Evolutionary conservation across 768 basidiomycete species (phyloP).

Genomic region (Boletus rubroflammeus): DNA sequence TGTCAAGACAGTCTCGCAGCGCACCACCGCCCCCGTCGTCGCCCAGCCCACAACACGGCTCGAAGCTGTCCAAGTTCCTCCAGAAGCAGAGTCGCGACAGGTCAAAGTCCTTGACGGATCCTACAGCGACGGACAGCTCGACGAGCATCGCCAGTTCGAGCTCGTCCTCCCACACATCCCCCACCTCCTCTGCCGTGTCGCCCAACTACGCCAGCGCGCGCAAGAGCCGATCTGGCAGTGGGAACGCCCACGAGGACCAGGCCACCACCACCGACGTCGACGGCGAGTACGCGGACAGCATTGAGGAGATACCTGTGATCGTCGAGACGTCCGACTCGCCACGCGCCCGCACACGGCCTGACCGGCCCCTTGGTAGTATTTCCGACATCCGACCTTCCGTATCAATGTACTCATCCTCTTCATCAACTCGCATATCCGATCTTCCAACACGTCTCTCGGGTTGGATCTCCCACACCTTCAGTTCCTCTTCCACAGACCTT

Average conservation of each 20-base stretch:
- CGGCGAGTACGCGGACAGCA: conserved; percentile 33
- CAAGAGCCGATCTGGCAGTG: conserved; percentile 37
- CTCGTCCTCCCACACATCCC: conserved; percentile 33
- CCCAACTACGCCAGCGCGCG: conserved; percentile 20
- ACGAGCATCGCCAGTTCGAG: conserved; percentile 41
- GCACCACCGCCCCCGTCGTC: conserved; percentile 41
- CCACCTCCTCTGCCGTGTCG: conserved; percentile 31
- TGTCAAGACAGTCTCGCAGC: conserved; percentile 48
- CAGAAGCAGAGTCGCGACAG: conserved; percentile 63
- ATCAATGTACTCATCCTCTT: conserved; percentile 46
- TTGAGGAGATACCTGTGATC: conserved; percentile 60
- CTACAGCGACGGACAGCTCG: conserved; percentile 32
- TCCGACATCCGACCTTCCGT: conserved; percentile 42
- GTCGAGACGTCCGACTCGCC: conserved; percentile 58
- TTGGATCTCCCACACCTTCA: conserved; percentile 79
- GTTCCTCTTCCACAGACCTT: conserved; percentile 67
- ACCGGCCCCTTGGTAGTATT: conserved; percentile 49
- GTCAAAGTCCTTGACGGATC: conserved; percentile 48
- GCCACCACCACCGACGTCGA: conserved; percentile 18
- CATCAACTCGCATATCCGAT: conserved; percentile 55
- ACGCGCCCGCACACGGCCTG: conserved; percentile 52
- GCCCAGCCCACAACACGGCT: conserved; percentile 39
- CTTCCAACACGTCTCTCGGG: conserved; percentile 74
- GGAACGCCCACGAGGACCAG: conserved; percentile 23
- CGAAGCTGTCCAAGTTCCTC: conserved; percentile 65